Conservation (phyloP, 805 yeast genomes). For the Suhomyces faveliae region DNA sequence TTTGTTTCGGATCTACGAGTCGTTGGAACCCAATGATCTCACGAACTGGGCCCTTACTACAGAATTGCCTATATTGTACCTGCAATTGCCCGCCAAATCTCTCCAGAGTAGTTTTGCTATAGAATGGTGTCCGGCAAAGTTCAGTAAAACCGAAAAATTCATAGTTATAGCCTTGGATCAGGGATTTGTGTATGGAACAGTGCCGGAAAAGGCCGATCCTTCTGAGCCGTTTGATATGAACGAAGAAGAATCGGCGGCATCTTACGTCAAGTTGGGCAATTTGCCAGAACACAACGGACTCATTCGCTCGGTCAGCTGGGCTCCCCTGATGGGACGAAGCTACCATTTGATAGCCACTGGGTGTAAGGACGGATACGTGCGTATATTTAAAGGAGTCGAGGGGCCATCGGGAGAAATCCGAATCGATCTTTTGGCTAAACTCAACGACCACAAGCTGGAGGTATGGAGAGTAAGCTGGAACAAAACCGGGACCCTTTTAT, state of each 20-base stretch:
- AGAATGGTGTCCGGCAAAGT: conserved; percentile 89
- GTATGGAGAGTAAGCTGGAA: conserved; percentile 98
- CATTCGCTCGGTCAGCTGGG: conserved; percentile 91
- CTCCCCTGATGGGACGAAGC: conserved; percentile 91
- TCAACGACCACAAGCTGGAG: conserved; percentile 78
- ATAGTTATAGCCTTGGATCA: conserved; percentile 85
- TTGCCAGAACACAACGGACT: conserved; percentile 84
- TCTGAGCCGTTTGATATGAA: neutral
- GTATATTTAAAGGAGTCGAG: conserved; percentile 76
- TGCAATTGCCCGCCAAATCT: conserved; percentile 70
- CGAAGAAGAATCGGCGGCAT: conserved; percentile 16
- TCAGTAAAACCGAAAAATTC: conserved; percentile 68
- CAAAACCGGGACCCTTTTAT: conserved; percentile 84
- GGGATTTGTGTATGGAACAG: conserved; percentile 65
- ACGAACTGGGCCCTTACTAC: conserved; percentile 76
- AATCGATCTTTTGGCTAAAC: conserved; percentile 62
- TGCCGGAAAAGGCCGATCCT: neutral
- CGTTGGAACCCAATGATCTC: conserved; percentile 85
- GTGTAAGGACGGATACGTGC: conserved; percentile 88
- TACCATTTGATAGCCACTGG: conserved; percentile 92
- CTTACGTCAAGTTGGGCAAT: conserved; percentile 55
- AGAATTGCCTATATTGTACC: conserved; percentile 64
- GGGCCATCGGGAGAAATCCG: conserved; percentile 29
- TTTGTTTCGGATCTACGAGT: conserved; percentile 77
- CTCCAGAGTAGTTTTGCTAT: conserved; percentile 82